Base-by-base conservation (phyloP, 2,329 filamentous ascomycete species). In the Trichoderma sp. region DNA sequence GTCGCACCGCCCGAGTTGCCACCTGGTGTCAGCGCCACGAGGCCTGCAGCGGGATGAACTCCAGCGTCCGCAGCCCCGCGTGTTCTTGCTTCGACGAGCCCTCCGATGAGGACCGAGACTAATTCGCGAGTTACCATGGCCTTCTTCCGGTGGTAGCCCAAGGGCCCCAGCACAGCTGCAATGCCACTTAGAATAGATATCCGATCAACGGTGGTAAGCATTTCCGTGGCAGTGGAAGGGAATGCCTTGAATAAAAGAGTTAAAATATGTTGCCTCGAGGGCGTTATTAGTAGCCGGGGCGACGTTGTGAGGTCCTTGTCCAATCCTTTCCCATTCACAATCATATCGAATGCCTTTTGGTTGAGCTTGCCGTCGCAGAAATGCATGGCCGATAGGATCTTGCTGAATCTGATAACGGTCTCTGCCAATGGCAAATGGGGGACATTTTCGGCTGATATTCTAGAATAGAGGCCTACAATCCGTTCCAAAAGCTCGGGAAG, bases 41-140 rank as follows among this genome's bases (percentile, higher is more conserved):
- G 86, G 0, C 95, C 95, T 11, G 96, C 95, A 21, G 96, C 96
- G 56, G 97, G 97, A 84, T 98, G 96, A 45, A 99, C 94, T 4
- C 96, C 97, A 80, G 97, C 94, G 81, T 98, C 97, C n/a, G 97
- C 95, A 56, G 97, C 97, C 38, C 96, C 96, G 65, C 96, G 90
- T 64, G 97, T 98, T 53, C 97, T 91, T 18, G 97, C 97, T 83
- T 98, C 95, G 5, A 98, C 93, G 9, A 99, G 88, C 3, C 94
- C 95, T 41, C 92, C 93, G 71, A 97, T 94, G 56, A 98, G 88
- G 18, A 95, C 92, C 4, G 92, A 93, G 9, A 99, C 89, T 67
- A 98, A 88, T 81, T 98, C 95, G 79, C 94, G 92, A 80, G 98
- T 89, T 0, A 98, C 91, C 85, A 98, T 93, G 5, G 94, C 95